These are phyloP conservation scores for Penicillium taxi DNA, from an alignment of 495 filamentous ascomycete species.

Conservation along the genomic window DNA sequence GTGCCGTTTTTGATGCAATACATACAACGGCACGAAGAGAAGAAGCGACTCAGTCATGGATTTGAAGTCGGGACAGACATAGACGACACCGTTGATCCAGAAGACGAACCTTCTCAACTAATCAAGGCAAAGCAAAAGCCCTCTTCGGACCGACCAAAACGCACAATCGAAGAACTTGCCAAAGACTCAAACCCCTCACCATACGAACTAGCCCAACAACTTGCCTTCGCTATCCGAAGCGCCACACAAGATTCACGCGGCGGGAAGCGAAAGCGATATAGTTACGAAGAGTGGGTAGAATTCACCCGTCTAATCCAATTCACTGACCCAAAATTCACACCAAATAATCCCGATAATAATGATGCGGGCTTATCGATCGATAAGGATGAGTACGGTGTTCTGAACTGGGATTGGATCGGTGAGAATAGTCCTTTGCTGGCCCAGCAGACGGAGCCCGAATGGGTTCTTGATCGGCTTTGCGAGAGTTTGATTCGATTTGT, in stretches of 20 bases:
- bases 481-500: conserved; percentile 52
- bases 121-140: not conserved
- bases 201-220: conserved; percentile 39
- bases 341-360: conserved; percentile 1
- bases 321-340: conserved; percentile 29
- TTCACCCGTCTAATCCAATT: conserved; percentile 54
- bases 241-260: conserved; percentile 39
- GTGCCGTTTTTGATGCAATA: conserved; percentile 35
- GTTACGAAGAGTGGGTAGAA: conserved; percentile 59
- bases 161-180: conserved; percentile 42
- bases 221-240: conserved; percentile 47
- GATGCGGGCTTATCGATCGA: conserved; percentile 19
- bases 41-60: conserved; percentile 40
- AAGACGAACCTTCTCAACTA: conserved; percentile 1
- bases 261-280: conserved; percentile 39
- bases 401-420: conserved; percentile 65
- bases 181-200: conserved; percentile 25
- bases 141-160: conserved; percentile 9
- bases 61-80: conserved; percentile 31
- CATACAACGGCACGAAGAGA: conserved; percentile 29
- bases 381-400: conserved; percentile 48
- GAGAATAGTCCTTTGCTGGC: conserved; percentile 54
- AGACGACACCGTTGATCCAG: not conserved
- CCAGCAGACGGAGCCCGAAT: conserved; percentile 49
- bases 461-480: conserved; percentile 51